Percentiles rank a stretch among this genome's conserved stretches.
Evolutionary conservation across 108 stramenopile species (phyloP).

Genomic region (Ochromonas danica): DNA sequence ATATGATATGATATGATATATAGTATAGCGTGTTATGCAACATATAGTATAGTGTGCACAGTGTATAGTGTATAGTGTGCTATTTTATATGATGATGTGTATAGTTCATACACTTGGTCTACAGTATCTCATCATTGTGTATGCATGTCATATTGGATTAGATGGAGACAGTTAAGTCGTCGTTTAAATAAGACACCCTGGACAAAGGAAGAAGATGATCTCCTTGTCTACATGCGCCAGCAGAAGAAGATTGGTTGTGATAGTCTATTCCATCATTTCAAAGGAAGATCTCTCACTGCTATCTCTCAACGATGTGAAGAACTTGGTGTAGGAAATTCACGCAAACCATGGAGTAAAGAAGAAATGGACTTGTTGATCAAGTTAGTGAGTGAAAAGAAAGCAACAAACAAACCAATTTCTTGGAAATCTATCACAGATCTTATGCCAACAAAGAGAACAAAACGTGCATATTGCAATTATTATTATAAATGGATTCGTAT

Average conservation of each 20-base stretch:
- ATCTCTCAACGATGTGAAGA: not conserved
- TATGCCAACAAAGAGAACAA: not conserved
- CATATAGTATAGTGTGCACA: too few species aligned
- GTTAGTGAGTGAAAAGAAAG: not conserved
- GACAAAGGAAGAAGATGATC: too few species aligned
- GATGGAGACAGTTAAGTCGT: too few species aligned
- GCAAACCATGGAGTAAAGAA: not conserved
- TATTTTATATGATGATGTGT: too few species aligned
- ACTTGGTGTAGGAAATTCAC: not conserved
- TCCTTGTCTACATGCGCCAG: too few species aligned
- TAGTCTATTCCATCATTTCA: not conserved
- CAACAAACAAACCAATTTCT: not conserved
- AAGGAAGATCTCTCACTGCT: not conserved
- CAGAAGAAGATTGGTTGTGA: too few species aligned
- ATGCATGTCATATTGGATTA: too few species aligned
- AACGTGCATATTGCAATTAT: not conserved
- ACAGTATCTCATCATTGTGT: too few species aligned
- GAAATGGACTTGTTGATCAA: not conserved
- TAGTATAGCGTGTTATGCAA: too few species aligned
- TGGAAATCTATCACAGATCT: not conserved
- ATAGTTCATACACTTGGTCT: too few species aligned
- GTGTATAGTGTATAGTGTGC: too few species aligned
- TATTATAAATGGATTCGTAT: not conserved
- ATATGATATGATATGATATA: not conserved
- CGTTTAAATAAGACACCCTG: too few species aligned